Percentiles rank a stretch among this genome's conserved stretches.
Conservation (phyloP, 2,329 filamentous ascomycete genomes). For the Aspergillus phoenicis region DNA sequence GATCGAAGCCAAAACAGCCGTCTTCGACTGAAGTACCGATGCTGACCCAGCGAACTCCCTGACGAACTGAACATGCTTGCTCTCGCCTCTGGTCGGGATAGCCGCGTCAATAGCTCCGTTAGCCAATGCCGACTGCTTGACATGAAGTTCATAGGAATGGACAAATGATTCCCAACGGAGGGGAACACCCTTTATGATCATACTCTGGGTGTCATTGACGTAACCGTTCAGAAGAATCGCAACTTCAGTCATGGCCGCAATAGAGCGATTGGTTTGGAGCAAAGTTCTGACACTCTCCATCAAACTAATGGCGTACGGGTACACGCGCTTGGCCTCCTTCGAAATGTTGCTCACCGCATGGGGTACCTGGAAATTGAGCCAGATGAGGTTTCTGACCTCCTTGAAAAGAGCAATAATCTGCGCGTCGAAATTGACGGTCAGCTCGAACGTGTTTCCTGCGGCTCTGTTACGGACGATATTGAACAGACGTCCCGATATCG, state of each 20-base stretch:
- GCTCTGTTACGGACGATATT: conserved; percentile 84
- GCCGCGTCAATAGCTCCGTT: conserved; percentile 63
- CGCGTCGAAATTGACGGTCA: conserved; percentile 93
- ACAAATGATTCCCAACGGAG: conserved; percentile 98
- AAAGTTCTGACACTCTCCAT: conserved; percentile 99
- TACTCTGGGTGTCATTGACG: conserved; percentile 80
- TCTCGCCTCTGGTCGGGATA: conserved; percentile 67
- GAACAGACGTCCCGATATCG: conserved; percentile 90
- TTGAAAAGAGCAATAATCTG: conserved; percentile 99
- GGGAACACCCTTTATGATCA: conserved; percentile 84
- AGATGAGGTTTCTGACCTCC: conserved; percentile 92
- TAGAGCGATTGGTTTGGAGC: conserved; percentile 81
- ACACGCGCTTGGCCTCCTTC: conserved; percentile 98
- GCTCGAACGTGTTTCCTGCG: conserved; percentile 84
- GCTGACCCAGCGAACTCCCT: conserved; percentile 88
- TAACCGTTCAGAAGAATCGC: conserved; percentile 87
- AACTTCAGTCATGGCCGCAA: conserved; percentile 83
- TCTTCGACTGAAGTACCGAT: conserved; percentile 85
- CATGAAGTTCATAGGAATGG: conserved; percentile 89
- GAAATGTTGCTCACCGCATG: conserved; percentile 94
- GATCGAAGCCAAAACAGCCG: conserved; percentile 74
- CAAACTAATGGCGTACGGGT: conserved; percentile 93
- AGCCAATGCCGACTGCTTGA: conserved; percentile 64
- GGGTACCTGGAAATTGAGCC: conserved; percentile 92
- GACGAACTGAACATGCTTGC: conserved; percentile 95